Base-by-base conservation (phyloP, 345 rosid genomes). In the Rubroshorea leprosula region DNA sequence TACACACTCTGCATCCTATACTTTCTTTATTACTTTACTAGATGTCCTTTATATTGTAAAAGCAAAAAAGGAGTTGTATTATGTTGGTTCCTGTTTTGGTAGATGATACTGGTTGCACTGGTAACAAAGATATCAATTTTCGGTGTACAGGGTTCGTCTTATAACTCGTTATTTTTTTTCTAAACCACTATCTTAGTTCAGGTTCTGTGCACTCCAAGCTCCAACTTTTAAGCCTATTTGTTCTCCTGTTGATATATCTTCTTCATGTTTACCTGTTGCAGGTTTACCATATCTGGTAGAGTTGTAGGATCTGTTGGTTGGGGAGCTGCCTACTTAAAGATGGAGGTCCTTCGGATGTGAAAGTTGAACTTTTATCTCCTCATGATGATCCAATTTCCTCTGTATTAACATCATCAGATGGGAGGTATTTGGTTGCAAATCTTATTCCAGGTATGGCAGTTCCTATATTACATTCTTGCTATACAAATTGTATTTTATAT, bases 231-330 rank as follows among this genome's bases (percentile, higher is more conserved):
- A 38, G 41, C 54, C 38, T 19, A 35, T 49, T 46, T 56, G 46
- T 46, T 45, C 5, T 15, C 23, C 20, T 44, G 50, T 24, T 45
- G 23, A 57, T 46, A 61, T 58, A 64, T 29, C 31, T 38, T 60
- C 53, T 52, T 5, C 49, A 15, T 38, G 29, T 60, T 58, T 47
- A 19, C 57, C 16, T 66, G 13, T 70, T 75, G 66, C 72, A 88
- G 98, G 67, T 91, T 88, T 67, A 77, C 90, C 31, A 51, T 91
- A 73, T 78, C 92, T 20, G 96, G 98, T 62, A 81, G 84, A 78
- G 85, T 88, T 65, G 73, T 78, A 64, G 98, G 98, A 78, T 90
- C 92, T 55, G 84, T 91, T 68, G 96, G 95, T 58, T 95, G 98
- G 49, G 80, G 82, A 91, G 96, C 76, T 91, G 98, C 74, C 45